Evolutionary conservation across 2,329 filamentous ascomycete species (phyloP).

Genomic region (Mycosphaerelloides madeirae): DNA sequence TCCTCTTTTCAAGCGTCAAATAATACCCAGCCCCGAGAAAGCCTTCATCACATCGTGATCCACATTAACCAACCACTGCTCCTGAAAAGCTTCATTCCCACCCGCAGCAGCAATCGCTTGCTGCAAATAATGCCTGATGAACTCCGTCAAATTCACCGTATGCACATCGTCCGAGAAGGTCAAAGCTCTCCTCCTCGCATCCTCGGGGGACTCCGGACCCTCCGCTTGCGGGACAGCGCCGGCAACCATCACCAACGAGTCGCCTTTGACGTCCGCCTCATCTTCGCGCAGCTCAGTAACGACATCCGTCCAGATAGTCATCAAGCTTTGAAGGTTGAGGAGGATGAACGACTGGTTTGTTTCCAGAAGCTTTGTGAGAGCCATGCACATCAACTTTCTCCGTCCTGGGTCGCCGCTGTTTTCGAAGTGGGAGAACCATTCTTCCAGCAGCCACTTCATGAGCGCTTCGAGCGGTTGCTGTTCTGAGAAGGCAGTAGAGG

Average conservation of each 20-base stretch:
- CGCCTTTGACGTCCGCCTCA: constrained; percentile 24
- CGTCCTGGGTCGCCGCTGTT: constrained; percentile 61
- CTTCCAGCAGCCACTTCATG: constrained; percentile 49
- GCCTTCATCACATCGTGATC: constrained; percentile 65
- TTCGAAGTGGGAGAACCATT: constrained; percentile 65
- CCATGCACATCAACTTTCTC: constrained; percentile 69
- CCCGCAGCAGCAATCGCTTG: constrained; percentile 57
- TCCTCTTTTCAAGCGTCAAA: constrained; percentile 14
- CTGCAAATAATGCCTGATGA: constrained; percentile 59
- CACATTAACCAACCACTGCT: constrained; percentile 67
- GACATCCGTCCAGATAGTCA: constrained; percentile 70
- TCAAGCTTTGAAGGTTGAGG: constrained; percentile 61
- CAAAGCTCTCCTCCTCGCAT: constrained; percentile 46
- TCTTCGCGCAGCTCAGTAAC: constrained; percentile 60
- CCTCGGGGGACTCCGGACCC: constrained; percentile 41
- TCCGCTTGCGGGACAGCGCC: background rate
- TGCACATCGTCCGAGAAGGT: constrained; percentile 62
- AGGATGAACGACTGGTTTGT: constrained; percentile 48
- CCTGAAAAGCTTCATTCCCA: constrained; percentile 61
- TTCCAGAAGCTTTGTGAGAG: constrained; percentile 66
- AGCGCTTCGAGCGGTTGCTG: constrained; percentile 30
- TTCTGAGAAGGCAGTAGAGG: constrained; percentile 9
- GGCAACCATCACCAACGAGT: constrained; percentile 36
- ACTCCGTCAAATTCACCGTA: constrained; percentile 58
- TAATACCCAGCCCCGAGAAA: constrained; percentile 48